phyloP scores from a whole-genome alignment of 768 basidiomycete species.

The Panus rudis region DNA sequence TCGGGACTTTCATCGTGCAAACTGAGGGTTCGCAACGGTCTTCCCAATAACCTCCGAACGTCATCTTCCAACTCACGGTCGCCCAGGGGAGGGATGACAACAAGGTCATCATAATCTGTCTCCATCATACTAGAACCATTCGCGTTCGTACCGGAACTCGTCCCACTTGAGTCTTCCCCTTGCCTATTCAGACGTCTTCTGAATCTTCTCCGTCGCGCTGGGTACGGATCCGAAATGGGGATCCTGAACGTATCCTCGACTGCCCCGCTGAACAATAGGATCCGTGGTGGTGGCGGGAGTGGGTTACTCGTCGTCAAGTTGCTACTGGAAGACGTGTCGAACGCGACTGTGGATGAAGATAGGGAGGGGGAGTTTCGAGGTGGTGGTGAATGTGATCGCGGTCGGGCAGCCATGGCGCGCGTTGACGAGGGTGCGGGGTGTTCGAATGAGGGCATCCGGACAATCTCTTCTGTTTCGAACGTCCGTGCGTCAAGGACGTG shows the following conservation, averaged over 20 bases:
- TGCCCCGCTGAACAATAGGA: constrained; percentile 27
- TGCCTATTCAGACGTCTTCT: constrained; percentile 16
- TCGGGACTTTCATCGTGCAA: constrained; percentile 12
- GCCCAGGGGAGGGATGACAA: constrained; percentile 50
- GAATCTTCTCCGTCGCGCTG: constrained; percentile 6
- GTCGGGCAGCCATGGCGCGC: constrained; percentile 11
- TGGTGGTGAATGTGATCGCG: constrained; percentile 10
- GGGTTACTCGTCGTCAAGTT: constrained; percentile 4
- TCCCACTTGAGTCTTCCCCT: constrained; percentile 11
- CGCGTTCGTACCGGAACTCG: constrained; percentile 19
- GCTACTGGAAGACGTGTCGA: constrained; percentile 5
- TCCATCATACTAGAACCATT: too few relatives aligned
- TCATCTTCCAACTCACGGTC: constrained; percentile 50
- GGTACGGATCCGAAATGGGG: constrained; percentile 14
- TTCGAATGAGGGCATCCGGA: constrained; percentile 45
- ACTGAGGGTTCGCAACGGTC: constrained; percentile 10
- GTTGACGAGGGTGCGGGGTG: constrained; percentile 9
- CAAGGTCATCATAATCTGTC: constrained; percentile 32
- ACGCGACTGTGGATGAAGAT: constrained; percentile 7
- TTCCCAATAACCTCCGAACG: constrained; percentile 46
- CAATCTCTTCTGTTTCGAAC: constrained; percentile 69
- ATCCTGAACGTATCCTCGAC: constrained; percentile 52
- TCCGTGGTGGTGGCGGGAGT: constrained; percentile 13
- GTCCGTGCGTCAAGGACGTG: constrained; percentile 86
- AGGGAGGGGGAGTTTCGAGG: constrained; percentile 10